Evolutionary conservation across 2,329 filamentous ascomycete genomes (phyloP), one percentile per base, ranked within the genome.

Genomic region (Sporothrix phasma): DNA sequence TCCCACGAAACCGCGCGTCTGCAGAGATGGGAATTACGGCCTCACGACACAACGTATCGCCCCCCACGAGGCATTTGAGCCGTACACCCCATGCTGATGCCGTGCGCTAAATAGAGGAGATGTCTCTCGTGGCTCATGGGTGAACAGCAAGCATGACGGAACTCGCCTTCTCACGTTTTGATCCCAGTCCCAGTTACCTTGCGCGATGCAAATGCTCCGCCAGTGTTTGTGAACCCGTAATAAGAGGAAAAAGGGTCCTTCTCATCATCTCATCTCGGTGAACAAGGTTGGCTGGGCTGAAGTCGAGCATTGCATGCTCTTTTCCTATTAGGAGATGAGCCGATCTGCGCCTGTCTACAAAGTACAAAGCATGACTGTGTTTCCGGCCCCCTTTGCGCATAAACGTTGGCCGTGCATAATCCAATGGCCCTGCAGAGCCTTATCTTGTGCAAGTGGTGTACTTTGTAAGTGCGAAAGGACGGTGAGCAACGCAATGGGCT

Each of bases 391-490:
- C 13, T 46, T 10, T 24, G 1, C 24, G n/a, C 15, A 51, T 31
- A 7, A 6, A 5, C 47, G 31, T 47, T 34, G 34, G 46, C 22
- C 34, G 34, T 64, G 63, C 63, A 61, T 65, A 62, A 46, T 39
- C 62, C 64, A 64, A 63, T 66, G 56, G 62, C 47, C 56, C 64
- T 37, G 37, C 63, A 62, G 61, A 56, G 58, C 47, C 61, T 66
- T 66, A 66, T 66, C 64, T 64, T 22, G 49, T 58, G 51, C 63
- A 63, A 59, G 64, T 64, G 45, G 58, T 37, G 29, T n/a, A n/a
- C n/a, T n/a, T n/a, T 29, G 39, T 58, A 34, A 39, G 47, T 63
- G 61, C 19, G 3, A 19, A 45, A 45, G 39, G 39, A 59, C 24
- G 56, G 56, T 43, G 56, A 53, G 11, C 29, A 29, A 34, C 24